Conservation (phyloP, 2,329 filamentous ascomycete species). For the Trichoderma sp. region DNA sequence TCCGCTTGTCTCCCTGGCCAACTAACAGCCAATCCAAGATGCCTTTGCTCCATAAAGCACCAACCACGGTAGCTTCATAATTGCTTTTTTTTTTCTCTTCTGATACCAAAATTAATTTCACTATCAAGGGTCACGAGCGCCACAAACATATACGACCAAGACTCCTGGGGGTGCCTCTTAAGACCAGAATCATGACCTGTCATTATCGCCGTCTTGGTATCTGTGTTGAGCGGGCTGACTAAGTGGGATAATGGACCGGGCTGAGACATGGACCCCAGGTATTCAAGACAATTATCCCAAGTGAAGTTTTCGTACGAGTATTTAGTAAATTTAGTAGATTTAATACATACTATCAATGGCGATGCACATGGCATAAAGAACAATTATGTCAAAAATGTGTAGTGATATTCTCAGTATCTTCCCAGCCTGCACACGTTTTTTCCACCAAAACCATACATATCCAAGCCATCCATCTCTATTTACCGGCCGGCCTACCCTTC, state of each 20-base stretch:
- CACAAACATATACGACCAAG: neutral
- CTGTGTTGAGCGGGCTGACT: neutral
- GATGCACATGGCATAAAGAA: neutral
- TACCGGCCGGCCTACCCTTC: neutral
- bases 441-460: neutral
- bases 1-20: conserved; percentile 14
- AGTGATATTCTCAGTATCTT: neutral
- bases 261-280: neutral
- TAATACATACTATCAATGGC: neutral
- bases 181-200: neutral
- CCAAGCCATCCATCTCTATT: conserved; percentile 11
- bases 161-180: neutral
- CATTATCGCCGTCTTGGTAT: neutral
- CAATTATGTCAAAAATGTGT: neutral
- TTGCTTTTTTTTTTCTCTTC: neutral
- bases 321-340: neutral
- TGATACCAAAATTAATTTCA: neutral
- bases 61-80: neutral
- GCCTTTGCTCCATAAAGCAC: neutral
- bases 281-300: neutral
- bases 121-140: neutral
- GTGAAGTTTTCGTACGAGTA: neutral
- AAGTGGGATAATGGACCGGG: neutral
- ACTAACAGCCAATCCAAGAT: conserved; percentile 6
- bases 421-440: neutral